Evolutionary conservation across 106 monocot genomes (phyloP), one percentile per base, ranked within the genome.

Genomic region (Triglochin maritima): DNA sequence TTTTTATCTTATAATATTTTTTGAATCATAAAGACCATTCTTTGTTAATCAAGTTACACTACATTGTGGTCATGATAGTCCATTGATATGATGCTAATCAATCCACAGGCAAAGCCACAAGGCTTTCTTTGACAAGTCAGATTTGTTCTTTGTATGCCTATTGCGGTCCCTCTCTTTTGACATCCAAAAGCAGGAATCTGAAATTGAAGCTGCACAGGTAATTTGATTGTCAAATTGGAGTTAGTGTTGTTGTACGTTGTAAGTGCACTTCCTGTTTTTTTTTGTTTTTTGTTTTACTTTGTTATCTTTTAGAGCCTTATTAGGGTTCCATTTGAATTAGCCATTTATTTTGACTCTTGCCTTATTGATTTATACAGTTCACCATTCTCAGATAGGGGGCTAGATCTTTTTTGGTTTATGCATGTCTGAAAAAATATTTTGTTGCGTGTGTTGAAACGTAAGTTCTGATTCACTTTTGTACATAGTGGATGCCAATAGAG

Each of bases 201-300:
- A 95, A 79, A 90, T 95, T 62, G 87, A 90, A 57, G 94, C 81
- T 49, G 85, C 87, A 16, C 71, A 79, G 87, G 94, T 95, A 87
- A 75, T 3, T 70, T 4, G 41, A 42, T 29, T 29, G 29, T 29
- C 29, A 29, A 29, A 29, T 29, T 29, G 29, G 29, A 29, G 29
- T 29, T 17, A 4, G 29, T 3, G 3, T 60, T 60, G 5, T 1
- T 60, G 43, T 6, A 60, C 11, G 52, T 52, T 52, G 7, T 8
- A 8, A 6, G 52, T 52, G 11, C 11, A 52, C 11, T 11, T 11
- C 52, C 7, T 8, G 7, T 0, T 52, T 52, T 11, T 52, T 2
- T 52, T 29, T 0, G 0, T 52, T 11, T 52, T 2, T 52, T 29
- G 29, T 29, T 29, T 29, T 29, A 29, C 29, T 29, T 29, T 29